Evolutionary conservation across 106 monocot species (phyloP), one percentile per base, ranked within the genome.

Genomic region (Agapanthus africanus): DNA sequence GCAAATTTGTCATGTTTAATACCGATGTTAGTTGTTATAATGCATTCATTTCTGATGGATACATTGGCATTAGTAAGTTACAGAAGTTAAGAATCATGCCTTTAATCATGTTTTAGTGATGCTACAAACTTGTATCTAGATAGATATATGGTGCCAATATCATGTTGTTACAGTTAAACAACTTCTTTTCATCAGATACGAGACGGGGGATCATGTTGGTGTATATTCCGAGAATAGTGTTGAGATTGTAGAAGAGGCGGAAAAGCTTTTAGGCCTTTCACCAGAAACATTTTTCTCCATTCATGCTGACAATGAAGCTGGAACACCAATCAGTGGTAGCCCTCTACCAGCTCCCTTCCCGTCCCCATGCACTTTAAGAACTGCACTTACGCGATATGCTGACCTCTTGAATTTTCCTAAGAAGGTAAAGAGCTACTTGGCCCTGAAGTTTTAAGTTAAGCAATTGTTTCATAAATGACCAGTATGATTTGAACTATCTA

Each of bases 151-250:
- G n/a, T n/a, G n/a, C n/a, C n/a, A n/a, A n/a, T n/a, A n/a, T n/a
- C n/a, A n/a, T n/a, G n/a, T n/a, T n/a, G n/a, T n/a, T n/a, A n/a
- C n/a, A n/a, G n/a, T n/a, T n/a, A n/a, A n/a, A n/a, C 40, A 63
- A 63, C n/a, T 25, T 68, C 46, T 44, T 28, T 4, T 49, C 46
- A 42, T 46, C 78, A 90, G 90, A 68, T 90, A 90, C 70, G 85
- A 90, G 68, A 86, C 90, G 14, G 90, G 90, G 60, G 90, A 90
- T 44, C 90, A 90, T 74, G 90, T 90, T 67, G 90, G 85, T 60
- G 85, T 90, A 23, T 90, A 51, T 74, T 50, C 90, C 11, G 85
- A 90, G 60, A 90, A 90, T 73, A 69, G 63, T 51, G 34, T 71
- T 35, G 90, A 86, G 54, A 81, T 50, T 30, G 76, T 90, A 37